Base-by-base conservation (phyloP, 495 filamentous ascomycete genomes). In the Aspergillus nidulans region DNA sequence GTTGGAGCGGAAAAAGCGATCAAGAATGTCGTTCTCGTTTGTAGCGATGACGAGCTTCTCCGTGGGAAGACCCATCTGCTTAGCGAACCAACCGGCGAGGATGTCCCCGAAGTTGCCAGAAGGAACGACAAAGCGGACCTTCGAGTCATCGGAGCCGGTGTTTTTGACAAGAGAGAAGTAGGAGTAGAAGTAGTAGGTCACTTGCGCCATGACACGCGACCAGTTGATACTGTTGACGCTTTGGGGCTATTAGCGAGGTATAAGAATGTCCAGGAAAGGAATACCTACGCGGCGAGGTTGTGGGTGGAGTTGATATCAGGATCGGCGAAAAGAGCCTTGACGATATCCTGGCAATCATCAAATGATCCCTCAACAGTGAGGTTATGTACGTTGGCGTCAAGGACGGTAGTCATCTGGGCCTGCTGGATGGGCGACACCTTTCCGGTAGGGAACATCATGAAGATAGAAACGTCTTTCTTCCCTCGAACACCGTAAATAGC, bases 51-150 rank as follows among this genome's bases (percentile, higher is more conserved):
- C 81, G 23, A 98, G 82, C 68, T 89, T 91, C 46, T 88, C 84
- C 2, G 81, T 77, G 20, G 91, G 92, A 0, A 97, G 82, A 42
- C 94, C 94, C 91, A 98, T 96, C 55, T 82, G 79, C 58, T 85
- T 84, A 0, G 92, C 91, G 63, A 96, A 95, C 68, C 88, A 97
- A 40, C 94, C 94, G 0, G 94, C 92, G 3, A 97, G 80, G 60
- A 97, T 87, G 65, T 97, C 86, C n/a, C 92, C 92, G 66, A 98
- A 98, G 78, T 98, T 97, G 12, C 94, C 92, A 2, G 90, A 89
- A 1, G 94, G 94, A 0, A 89, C 86, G 8, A 92, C 87, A 62
- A 89, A 91, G 42, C 89, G 83, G 52, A 96, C 75, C 58, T 84
- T 84, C 15, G 75, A 75, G 32, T 77, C 71, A 52, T 80, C 77